Percentiles rank a stretch among this genome's conserved stretches.
Conservation (phyloP, 106 monocot species). For the Amphibolis antarctica region DNA sequence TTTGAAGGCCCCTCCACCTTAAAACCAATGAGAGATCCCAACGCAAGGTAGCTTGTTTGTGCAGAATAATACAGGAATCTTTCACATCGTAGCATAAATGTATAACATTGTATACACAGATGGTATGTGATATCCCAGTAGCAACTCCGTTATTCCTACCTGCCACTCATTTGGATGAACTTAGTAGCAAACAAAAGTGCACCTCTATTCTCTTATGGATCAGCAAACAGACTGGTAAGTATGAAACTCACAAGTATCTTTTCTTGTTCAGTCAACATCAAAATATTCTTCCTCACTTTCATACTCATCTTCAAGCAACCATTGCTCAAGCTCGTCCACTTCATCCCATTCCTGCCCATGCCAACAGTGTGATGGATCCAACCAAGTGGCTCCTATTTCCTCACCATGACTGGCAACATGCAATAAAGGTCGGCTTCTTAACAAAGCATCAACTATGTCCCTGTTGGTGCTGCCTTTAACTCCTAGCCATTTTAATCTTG, state of each 20-base stretch:
- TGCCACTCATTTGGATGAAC: no score
- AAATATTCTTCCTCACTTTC: constrained; percentile 25
- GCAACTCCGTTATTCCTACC: no score
- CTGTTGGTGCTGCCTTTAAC: constrained; percentile 73
- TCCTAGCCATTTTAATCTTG: constrained; percentile 80
- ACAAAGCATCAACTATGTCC: constrained; percentile 78
- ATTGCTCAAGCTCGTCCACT: constrained; percentile 83
- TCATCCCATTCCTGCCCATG: constrained; percentile 60
- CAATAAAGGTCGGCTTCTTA: constrained; percentile 58
- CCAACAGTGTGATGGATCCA: constrained; percentile 52
- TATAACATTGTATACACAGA: no score
- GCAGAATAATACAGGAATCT: no score
- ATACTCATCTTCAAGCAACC: constrained; percentile 55
- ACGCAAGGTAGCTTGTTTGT: no score
- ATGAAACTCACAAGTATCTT: background rate
- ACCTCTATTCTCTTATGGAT: no score
- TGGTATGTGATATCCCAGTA: no score
- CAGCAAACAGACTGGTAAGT: no score
- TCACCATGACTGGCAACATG: constrained; percentile 64
- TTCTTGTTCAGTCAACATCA: constrained; percentile 1
- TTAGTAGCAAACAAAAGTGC: no score
- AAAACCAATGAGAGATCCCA: no score
- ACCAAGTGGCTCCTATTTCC: constrained; percentile 49
- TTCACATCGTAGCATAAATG: no score
- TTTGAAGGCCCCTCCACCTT: no score